phyloP scores from a whole-genome alignment of 108 stramenopile species.

The Skeletonema costatum region DNA sequence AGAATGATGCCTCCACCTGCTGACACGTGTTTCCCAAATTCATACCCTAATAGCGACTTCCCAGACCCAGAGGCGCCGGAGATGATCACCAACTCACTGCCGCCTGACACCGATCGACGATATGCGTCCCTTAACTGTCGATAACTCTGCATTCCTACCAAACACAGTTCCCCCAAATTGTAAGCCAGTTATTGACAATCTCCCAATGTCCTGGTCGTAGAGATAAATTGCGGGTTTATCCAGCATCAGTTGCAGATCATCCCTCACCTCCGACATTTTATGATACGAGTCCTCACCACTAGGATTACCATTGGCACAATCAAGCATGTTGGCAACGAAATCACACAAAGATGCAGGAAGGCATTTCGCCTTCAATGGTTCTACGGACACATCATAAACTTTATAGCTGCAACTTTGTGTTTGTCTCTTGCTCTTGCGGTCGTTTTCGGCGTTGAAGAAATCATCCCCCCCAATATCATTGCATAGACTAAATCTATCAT shows the following conservation, averaged over 20 bases:
- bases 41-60: not conserved
- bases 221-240: conserved; percentile 11
- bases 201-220: conserved; percentile 2
- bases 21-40: not conserved
- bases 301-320: not conserved
- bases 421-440: not conserved
- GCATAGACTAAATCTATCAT: too few species aligned
- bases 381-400: not conserved
- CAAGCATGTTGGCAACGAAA: conserved; percentile 19
- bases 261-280: not conserved
- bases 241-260: conserved; percentile 13
- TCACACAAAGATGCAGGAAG: conserved; percentile 12
- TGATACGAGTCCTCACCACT: conserved; percentile 11
- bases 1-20: not conserved
- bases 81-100: not conserved
- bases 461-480: too few species aligned
- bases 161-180: not conserved
- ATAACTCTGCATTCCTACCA: not conserved
- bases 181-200: conserved; percentile 5
- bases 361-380: conserved; percentile 1
- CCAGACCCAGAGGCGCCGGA: not conserved
- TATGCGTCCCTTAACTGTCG: not conserved
- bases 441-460: too few species aligned
- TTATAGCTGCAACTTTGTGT: not conserved
- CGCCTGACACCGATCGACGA: not conserved